Percentiles rank a stretch among this genome's conserved stretches.
Evolutionary conservation across 2,329 filamentous ascomycete genomes (phyloP).

Genomic region (Pseudogymnoascus sp.): DNA sequence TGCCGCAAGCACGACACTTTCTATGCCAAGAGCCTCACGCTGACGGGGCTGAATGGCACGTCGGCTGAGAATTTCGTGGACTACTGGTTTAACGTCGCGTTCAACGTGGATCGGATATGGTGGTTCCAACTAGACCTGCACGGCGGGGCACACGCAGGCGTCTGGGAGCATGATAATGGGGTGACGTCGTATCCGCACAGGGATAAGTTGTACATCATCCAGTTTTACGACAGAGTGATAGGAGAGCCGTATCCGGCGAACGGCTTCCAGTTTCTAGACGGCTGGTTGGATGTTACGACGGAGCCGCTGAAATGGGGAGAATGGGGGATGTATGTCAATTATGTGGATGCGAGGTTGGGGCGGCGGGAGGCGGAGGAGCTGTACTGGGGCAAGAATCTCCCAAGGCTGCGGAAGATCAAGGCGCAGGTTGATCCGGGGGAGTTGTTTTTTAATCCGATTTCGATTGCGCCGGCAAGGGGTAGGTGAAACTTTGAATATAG

Average conservation of each 20-base stretch:
- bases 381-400: background rate
- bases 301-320: background rate
- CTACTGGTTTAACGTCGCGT: constrained; percentile 45
- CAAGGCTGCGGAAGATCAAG: background rate
- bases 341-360: background rate
- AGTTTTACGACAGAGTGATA: constrained; percentile 49
- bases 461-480: background rate
- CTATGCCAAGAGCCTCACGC: constrained; percentile 48
- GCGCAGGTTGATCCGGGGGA: background rate
- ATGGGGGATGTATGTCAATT: constrained; percentile 2
- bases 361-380: background rate
- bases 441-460: background rate
- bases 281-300: background rate
- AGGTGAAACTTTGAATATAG: background rate
- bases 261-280: background rate
- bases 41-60: constrained; percentile 41
- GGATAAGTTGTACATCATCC: constrained; percentile 54
- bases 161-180: constrained; percentile 33
- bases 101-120: constrained; percentile 42
- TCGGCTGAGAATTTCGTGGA: constrained; percentile 34
- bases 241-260: constrained; percentile 19
- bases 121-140: constrained; percentile 54
- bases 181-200: constrained; percentile 55
- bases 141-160: constrained; percentile 43
- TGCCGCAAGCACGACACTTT: constrained; percentile 39